Conservation (phyloP, 2,329 filamentous ascomycete genomes). For the Fusarium sp. region DNA sequence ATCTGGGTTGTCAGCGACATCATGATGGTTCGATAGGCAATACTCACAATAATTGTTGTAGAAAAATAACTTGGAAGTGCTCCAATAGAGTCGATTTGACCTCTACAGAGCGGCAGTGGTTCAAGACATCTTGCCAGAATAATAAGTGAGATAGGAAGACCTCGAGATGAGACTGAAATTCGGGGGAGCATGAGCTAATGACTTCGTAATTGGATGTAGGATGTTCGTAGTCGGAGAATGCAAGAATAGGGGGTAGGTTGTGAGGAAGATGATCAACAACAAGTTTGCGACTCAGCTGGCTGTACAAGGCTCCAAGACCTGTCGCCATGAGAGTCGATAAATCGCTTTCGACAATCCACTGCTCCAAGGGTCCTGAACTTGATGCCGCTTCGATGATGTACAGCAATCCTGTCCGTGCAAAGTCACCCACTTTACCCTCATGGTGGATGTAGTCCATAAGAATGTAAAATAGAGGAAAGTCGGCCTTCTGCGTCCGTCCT, state of each 20-base stretch:
- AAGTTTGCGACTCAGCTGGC: constrained; percentile 79
- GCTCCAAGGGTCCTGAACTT: constrained; percentile 83
- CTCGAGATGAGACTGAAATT: constrained; percentile 88
- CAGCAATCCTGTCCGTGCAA: constrained; percentile 91
- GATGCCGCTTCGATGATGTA: constrained; percentile 97
- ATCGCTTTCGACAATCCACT: constrained; percentile 98
- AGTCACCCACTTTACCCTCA: constrained; percentile 94
- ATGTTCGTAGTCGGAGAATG: constrained; percentile 89
- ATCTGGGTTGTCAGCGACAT: constrained; percentile 64
- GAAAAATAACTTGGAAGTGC: constrained; percentile 96
- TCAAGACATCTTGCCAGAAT: constrained; percentile 98
- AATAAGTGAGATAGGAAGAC: constrained; percentile 95
- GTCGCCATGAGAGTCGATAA: constrained; percentile 97
- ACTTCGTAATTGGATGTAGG: constrained; percentile 77
- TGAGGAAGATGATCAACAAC: constrained; percentile 83
- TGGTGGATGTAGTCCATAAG: constrained; percentile 97
- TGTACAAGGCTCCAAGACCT: constrained; percentile 83
- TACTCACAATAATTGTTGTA: constrained; percentile 89
- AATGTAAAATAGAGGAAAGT: constrained; percentile 96
- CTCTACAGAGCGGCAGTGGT: constrained; percentile 92
- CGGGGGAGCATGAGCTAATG: constrained; percentile 78
- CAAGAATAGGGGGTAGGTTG: constrained; percentile 84
- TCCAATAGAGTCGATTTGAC: constrained; percentile 94
- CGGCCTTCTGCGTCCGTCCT: constrained; percentile 86
- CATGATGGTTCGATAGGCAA: not conserved